Evolutionary conservation across 805 yeast species (phyloP).

Genomic region (Pichia cabralensis): DNA sequence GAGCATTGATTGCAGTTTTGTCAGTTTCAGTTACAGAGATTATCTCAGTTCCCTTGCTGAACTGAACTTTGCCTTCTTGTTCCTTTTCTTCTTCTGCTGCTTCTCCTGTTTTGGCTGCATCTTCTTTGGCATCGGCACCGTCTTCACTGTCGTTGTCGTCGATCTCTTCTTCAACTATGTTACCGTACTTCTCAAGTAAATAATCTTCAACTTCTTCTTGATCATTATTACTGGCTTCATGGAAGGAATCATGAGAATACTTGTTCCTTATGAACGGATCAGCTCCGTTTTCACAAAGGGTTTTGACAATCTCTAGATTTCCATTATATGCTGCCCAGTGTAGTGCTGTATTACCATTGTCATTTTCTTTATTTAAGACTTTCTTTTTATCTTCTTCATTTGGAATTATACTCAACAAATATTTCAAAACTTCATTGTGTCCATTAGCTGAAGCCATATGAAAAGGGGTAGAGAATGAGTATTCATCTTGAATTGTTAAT

Average conservation of each 20-base stretch:
- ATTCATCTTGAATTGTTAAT: conserved; percentile 47
- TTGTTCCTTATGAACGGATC: conserved; percentile 74
- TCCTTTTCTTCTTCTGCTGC: conserved; percentile 29
- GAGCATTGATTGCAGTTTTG: conserved; percentile 29
- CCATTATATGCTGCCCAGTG: conserved; percentile 97
- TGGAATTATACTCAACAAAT: conserved; percentile 40
- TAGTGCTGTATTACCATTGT: conserved; percentile 84
- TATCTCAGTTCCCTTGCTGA: conserved; percentile 42
- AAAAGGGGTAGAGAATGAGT: conserved; percentile 61
- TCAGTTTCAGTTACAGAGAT: conserved; percentile 39
- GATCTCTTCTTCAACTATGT: conserved; percentile 49
- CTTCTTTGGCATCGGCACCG: conserved; percentile 25
- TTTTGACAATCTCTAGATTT: conserved; percentile 57
- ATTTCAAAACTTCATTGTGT: conserved; percentile 57
- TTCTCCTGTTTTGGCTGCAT: conserved; percentile 25
- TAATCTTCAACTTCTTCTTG: conserved; percentile 71
- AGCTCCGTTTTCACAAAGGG: conserved; percentile 66
- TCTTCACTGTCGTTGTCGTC: conserved; percentile 37
- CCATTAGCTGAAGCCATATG: conserved; percentile 98
- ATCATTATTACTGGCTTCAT: conserved; percentile 76
- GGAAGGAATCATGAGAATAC: conserved; percentile 74
- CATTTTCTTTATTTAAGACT: conserved; percentile 48
- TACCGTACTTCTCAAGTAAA: conserved; percentile 55
- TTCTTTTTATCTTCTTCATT: conserved; percentile 33
- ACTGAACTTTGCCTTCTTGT: conserved; percentile 20